Base-by-base conservation (phyloP, 192 early-diverging fungal genomes). In the Podila verticillata region DNA sequence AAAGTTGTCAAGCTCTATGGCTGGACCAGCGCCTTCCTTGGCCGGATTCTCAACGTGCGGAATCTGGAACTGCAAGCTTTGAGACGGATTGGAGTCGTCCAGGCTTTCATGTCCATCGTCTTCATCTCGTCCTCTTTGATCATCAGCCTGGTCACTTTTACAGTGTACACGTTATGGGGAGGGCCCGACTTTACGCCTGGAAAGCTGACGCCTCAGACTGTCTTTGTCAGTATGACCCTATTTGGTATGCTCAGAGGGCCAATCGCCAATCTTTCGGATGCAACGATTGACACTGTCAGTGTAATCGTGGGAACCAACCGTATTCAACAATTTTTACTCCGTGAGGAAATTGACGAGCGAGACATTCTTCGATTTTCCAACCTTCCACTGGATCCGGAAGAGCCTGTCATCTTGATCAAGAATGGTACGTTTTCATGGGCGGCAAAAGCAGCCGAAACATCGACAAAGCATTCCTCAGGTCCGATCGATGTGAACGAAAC, bases 221-320 rank as follows among this genome's bases (percentile, higher is more conserved):
- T 91, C 0, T 94, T 93, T 72, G 89, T 91, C 0, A 82, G 82
- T 44, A 74, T 93, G 51, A 84, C 89, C 1, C 77, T 95, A 7
- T 93, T 93, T 74, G 86, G 89, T 17, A 84, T 84, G 68, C 66
- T 94, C 5, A 83, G 86, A 22, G 77, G 83, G n/a, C 91, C 90
- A 10, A 79, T 91, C 15, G 56, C 70, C 9, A 72, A 69, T 29
- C 79, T 92, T 39, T 90, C 92, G 7, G 89, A 92, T 39, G 89
- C 88, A 26, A 84, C 91, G 29, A 83, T 89, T 48, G 65, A 86
- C 4, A 83, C 87, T 34, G 83, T 86, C 49, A 82, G 86, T 57
- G 81, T 88, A 7, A 77, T 84, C 26, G 89, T 92, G 26, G 88
- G 87, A 17, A 72, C 93, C 20, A 82, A 56, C 24, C 83, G 92